Percentiles rank a stretch among this genome's conserved stretches.
Evolutionary conservation across 352 stramenopile genomes (phyloP).

Genomic region (Globisporangium cylindrosporum): DNA sequence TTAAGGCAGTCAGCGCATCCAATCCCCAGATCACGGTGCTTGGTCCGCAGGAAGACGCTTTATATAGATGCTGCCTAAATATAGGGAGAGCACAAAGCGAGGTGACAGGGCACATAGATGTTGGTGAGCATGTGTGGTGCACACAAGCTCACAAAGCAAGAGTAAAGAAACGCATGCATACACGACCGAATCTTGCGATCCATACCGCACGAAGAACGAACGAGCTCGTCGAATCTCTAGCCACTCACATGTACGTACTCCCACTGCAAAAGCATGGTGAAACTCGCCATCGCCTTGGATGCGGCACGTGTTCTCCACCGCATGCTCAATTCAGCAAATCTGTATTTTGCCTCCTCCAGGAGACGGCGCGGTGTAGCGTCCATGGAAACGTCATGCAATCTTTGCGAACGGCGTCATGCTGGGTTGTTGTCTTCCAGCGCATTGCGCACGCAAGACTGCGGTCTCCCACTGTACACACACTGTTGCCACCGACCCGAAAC

Average conservation of each 20-base stretch:
- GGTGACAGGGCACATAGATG: neutral
- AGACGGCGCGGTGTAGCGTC: neutral
- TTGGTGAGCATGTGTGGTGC: neutral
- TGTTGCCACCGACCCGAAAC: constrained; percentile 1
- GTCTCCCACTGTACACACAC: neutral
- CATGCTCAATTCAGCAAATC: neutral
- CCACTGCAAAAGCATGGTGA: neutral
- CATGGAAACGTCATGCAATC: neutral
- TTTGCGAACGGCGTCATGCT: neutral
- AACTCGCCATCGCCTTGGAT: neutral
- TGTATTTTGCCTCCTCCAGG: neutral
- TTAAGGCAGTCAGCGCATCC: neutral
- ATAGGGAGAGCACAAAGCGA: neutral
- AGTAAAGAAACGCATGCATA: neutral
- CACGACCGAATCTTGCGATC: neutral
- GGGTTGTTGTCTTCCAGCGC: neutral
- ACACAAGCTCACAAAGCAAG: neutral
- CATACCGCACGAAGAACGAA: neutral
- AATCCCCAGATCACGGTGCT: neutral
- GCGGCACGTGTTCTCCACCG: neutral
- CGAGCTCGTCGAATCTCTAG: neutral
- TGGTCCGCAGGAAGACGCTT: neutral
- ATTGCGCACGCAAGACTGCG: neutral
- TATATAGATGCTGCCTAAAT: neutral
- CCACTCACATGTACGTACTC: neutral